Percentiles rank a stretch among this genome's conserved stretches.
Evolutionary conservation across 192 early-diverging fungal species (phyloP).

Genomic region (Pilobolus umbonatus): DNA sequence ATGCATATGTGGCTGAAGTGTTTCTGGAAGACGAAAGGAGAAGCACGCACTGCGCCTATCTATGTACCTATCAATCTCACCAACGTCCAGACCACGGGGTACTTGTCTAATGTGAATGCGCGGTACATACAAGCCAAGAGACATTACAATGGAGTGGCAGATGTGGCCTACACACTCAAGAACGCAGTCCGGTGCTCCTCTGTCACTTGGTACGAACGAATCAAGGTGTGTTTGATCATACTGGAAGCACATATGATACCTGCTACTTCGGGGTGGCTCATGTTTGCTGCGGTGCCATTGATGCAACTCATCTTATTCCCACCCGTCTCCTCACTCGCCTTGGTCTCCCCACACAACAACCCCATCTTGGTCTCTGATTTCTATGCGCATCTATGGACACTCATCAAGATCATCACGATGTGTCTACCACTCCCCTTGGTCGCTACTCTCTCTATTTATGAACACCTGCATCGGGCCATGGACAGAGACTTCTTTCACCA

Average conservation of each 20-base stretch:
- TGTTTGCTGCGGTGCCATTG: slow-evolving; percentile 48
- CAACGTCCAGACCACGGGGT: slow-evolving; percentile 49
- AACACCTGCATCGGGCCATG: slow-evolving; percentile 38
- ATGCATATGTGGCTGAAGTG: slow-evolving; percentile 65
- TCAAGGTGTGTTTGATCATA: slow-evolving; percentile 38
- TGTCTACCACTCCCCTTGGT: slow-evolving; percentile 41
- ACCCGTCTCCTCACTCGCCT: slow-evolving; percentile 19
- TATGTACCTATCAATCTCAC: slow-evolving; percentile 66
- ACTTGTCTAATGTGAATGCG: slow-evolving; percentile 49
- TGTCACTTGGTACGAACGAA: slow-evolving; percentile 29
- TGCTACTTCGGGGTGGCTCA: slow-evolving; percentile 45
- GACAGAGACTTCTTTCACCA: slow-evolving; percentile 36
- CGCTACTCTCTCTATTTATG: slow-evolving; percentile 37
- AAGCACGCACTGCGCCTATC: slow-evolving; percentile 59
- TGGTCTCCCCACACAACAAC: slow-evolving; percentile 28
- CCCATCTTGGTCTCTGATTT: slow-evolving; percentile 39
- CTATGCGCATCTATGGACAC: slow-evolving; percentile 32
- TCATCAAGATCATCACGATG: slow-evolving; percentile 38
- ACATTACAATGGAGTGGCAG: slow-evolving; percentile 68
- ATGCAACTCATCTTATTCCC: slow-evolving; percentile 42
- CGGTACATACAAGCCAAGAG: slow-evolving; percentile 68
- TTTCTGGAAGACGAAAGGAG: slow-evolving; percentile 66
- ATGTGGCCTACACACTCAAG: slow-evolving; percentile 58
- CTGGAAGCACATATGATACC: slow-evolving; percentile 53
- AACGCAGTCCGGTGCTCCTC: not conserved